Conservation (phyloP, 2,329 filamentous ascomycete species). For the Colletotrichum sojae region DNA sequence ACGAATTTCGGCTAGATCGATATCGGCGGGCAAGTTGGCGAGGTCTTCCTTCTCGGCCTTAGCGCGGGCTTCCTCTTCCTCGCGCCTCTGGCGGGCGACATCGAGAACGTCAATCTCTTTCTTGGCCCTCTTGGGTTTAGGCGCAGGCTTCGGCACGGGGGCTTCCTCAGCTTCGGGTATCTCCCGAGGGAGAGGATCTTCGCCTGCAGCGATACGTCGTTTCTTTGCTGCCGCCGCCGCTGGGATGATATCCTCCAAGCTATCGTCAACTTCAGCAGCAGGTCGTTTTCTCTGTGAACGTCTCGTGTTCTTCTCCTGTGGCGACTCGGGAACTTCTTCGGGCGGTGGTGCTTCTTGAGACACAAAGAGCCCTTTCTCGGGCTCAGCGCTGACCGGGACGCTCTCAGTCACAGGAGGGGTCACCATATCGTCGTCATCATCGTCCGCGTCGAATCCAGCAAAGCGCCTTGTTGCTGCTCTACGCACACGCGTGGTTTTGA, state of each 20-base stretch:
- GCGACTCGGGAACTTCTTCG: constrained; percentile 40
- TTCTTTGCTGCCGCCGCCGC: constrained; percentile 84
- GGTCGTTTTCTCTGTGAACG: constrained; percentile 61
- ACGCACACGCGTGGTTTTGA: constrained; percentile 44
- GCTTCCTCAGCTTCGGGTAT: constrained; percentile 47
- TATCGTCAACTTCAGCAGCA: constrained; percentile 63
- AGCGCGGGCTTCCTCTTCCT: constrained; percentile 77
- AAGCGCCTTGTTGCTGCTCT: constrained; percentile 68
- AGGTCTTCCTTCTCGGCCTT: constrained; percentile 68
- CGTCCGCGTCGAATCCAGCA: constrained; percentile 76
- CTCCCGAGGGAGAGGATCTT: constrained; percentile 58
- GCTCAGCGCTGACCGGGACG: constrained; percentile 41
- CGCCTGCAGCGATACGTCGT: constrained; percentile 75
- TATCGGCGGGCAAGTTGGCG: constrained; percentile 69
- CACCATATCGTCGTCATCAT: constrained; percentile 58
- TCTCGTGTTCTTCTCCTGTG: constrained; percentile 41
- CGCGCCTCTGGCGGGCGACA: constrained; percentile 70
- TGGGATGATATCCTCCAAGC: constrained; percentile 82
- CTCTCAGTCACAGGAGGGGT: constrained; percentile 44
- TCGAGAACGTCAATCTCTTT: constrained; percentile 79
- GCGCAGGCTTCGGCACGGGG: constrained; percentile 43
- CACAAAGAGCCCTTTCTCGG: constrained; percentile 68
- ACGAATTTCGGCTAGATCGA: constrained; percentile 81
- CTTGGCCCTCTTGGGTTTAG: constrained; percentile 64
- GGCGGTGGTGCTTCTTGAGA: constrained; percentile 58